Percentiles rank a stretch among this genome's conserved stretches.
Evolutionary conservation across 108 stramenopile genomes (phyloP).

Genomic region (Skeletonema costatum): DNA sequence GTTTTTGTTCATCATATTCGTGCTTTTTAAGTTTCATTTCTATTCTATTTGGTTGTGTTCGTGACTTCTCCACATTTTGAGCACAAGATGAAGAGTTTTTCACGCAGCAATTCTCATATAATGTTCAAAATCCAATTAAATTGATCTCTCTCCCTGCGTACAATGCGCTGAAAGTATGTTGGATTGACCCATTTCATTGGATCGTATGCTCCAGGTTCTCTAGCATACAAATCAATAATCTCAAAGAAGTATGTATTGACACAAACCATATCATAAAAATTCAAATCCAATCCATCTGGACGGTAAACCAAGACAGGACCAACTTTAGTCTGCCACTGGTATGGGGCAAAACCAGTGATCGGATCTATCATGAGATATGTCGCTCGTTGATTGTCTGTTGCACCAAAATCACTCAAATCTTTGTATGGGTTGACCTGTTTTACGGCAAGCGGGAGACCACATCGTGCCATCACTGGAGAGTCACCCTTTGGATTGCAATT

Average conservation of each 20-base stretch:
- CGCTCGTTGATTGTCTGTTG: not conserved
- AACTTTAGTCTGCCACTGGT: not conserved
- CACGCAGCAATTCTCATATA: too few species aligned
- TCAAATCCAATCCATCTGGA: not conserved
- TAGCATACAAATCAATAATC: not conserved
- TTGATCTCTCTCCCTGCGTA: not conserved
- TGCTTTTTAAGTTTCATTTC: too few species aligned
- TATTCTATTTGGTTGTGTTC: too few species aligned
- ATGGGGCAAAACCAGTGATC: not conserved
- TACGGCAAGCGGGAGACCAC: not conserved
- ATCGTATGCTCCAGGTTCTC: not conserved
- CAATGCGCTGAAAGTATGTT: not conserved
- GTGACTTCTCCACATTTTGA: too few species aligned
- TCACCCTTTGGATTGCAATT: not conserved
- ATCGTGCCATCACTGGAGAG: not conserved
- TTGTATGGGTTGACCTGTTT: not conserved
- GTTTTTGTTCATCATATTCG: too few species aligned
- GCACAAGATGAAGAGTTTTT: too few species aligned
- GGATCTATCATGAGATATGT: not conserved
- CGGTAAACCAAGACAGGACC: not conserved
- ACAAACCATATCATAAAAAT: not conserved
- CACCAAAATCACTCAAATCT: not conserved
- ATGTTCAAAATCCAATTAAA: too few species aligned
- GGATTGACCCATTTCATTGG: not conserved
- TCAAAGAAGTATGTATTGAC: not conserved